Conservation (phyloP, 2,329 filamentous ascomycete genomes). For the Lasiodiplodia sp. region DNA sequence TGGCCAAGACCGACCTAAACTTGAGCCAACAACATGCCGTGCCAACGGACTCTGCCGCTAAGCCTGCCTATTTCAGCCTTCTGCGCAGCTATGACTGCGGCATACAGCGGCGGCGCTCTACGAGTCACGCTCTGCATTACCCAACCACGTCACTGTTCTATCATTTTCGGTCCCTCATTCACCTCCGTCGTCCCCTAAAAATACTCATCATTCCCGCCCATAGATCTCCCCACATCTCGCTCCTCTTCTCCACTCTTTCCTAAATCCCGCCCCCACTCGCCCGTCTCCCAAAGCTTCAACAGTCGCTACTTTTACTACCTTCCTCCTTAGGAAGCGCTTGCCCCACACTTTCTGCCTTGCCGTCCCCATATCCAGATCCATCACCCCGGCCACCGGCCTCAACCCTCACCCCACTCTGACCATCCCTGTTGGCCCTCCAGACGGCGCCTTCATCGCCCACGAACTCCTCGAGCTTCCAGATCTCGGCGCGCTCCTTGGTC, state of each 20-base stretch:
- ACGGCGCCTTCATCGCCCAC: conserved; percentile 74
- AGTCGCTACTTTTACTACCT: neutral
- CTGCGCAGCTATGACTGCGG: conserved; percentile 12
- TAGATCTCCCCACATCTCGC: neutral
- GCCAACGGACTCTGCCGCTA: conserved; percentile 9
- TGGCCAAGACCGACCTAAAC: neutral
- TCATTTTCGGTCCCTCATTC: neutral
- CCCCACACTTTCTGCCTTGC: neutral
- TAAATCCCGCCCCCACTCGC: neutral
- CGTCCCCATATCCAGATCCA: neutral
- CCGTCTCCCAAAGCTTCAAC: neutral
- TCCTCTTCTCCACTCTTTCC: conserved; percentile 1
- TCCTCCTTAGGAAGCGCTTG: neutral
- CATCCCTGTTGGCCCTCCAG: conserved; percentile 89
- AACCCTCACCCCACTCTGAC: conserved; percentile 63
- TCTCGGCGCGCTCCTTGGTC: conserved; percentile 86
- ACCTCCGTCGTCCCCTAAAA: conserved; percentile 21
- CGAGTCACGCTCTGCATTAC: neutral
- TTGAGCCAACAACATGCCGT: conserved; percentile 1
- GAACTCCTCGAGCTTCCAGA: conserved; percentile 95
- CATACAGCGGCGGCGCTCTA: neutral
- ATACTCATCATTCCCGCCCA: neutral
- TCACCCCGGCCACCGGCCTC: conserved; percentile 34
- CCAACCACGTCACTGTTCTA: conserved; percentile 1
- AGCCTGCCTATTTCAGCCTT: conserved; percentile 4